Conservation (phyloP, 345 rosid species). For the Chamaenerion angustifolium region DNA sequence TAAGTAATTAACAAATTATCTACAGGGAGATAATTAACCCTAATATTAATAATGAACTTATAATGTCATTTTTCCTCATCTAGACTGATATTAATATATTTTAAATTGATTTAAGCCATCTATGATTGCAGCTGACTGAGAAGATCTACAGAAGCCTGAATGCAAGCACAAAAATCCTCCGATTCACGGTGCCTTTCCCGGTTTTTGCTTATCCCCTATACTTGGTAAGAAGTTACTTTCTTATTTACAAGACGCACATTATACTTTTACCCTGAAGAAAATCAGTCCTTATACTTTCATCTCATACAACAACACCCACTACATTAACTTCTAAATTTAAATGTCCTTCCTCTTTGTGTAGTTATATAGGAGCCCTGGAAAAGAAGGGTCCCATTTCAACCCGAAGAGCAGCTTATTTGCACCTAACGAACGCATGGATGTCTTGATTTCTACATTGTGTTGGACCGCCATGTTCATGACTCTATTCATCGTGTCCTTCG, state of each 20-base stretch:
- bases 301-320: background rate
- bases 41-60: too few relatives aligned
- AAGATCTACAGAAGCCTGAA: slow-evolving; percentile 53
- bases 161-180: slow-evolving; percentile 23
- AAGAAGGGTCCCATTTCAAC: slow-evolving; percentile 74
- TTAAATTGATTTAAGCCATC: background rate
- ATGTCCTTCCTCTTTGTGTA: slow-evolving; percentile 7
- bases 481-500: slow-evolving; percentile 35
- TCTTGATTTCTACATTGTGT: slow-evolving; percentile 60
- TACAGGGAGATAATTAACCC: too few relatives aligned
- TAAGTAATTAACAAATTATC: too few relatives aligned
- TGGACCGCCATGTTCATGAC: slow-evolving; percentile 64
- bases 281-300: background rate
- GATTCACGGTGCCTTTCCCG: slow-evolving; percentile 80
- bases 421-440: slow-evolving; percentile 53
- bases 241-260: background rate
- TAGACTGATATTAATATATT: too few relatives aligned
- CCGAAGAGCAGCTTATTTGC: slow-evolving; percentile 67
- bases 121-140: slow-evolving; percentile 48
- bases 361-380: slow-evolving; percentile 85
- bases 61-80: too few relatives aligned
- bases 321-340: too few relatives aligned
- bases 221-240: slow-evolving; percentile 36
- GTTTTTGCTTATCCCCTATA: slow-evolving; percentile 89
- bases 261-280: background rate